Evolutionary conservation across 805 yeast species (phyloP).

Genomic region (Millerozyma miso): DNA sequence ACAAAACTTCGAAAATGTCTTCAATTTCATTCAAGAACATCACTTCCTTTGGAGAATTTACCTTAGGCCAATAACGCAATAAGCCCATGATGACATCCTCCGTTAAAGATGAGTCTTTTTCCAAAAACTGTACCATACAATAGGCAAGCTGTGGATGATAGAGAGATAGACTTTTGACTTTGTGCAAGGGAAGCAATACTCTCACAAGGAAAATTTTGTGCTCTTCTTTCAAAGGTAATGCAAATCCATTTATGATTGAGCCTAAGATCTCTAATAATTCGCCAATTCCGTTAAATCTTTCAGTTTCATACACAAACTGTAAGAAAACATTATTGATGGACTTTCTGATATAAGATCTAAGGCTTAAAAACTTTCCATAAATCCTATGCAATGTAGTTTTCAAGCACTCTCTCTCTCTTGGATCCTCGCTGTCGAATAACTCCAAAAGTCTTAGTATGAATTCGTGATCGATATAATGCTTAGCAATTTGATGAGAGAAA

Average conservation of each 20-base stretch:
- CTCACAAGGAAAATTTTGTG: conserved; percentile 87
- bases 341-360: conserved; percentile 87
- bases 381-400: conserved; percentile 94
- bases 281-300: conserved; percentile 91
- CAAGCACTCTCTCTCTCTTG: conserved; percentile 90
- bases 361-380: conserved; percentile 88
- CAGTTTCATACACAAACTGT: conserved; percentile 92
- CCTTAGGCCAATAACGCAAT: conserved; percentile 93
- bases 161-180: conserved; percentile 79
- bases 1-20: conserved; percentile 94
- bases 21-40: conserved; percentile 95
- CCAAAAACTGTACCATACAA: conserved; percentile 93
- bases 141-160: conserved; percentile 97
- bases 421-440: conserved; percentile 93
- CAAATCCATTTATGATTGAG: conserved; percentile 95
- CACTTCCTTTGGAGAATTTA: conserved; percentile 90
- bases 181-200: conserved; percentile 87
- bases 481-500: conserved; percentile 88
- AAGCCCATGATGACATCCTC: conserved; percentile 96
- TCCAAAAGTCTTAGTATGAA: conserved; percentile 80
- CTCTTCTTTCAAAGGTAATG: conserved; percentile 93
- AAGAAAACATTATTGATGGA: conserved; percentile 88
- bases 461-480: conserved; percentile 88
- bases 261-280: conserved; percentile 94
- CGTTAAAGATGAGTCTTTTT: conserved; percentile 86